Conservation (phyloP, 371 early-diverging fungal genomes). For the Apophysomyces sp. region DNA sequence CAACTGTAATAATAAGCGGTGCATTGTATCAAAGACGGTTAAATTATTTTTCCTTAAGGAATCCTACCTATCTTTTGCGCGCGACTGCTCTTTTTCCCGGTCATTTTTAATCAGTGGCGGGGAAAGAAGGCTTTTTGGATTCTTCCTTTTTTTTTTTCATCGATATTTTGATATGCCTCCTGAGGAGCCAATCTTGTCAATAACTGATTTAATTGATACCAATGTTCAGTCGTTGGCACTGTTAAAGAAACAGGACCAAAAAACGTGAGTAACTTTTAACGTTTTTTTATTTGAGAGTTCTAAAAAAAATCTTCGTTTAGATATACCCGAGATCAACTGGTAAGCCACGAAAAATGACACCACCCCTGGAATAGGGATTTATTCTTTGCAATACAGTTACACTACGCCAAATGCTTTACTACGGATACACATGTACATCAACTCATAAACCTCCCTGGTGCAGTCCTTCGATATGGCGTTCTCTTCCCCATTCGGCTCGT, state of each 20-base stretch:
- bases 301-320: background rate
- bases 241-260: background rate
- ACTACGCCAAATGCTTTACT: slow-evolving; percentile 36
- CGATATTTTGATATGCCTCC: background rate
- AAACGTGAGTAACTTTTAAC: background rate
- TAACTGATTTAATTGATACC: background rate
- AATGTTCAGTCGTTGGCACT: background rate
- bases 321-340: slow-evolving; percentile 41
- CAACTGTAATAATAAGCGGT: no score
- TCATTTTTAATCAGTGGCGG: background rate
- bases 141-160: background rate
- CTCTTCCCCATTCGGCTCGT: slow-evolving; percentile 31
- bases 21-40: no score
- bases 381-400: slow-evolving; percentile 15
- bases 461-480: slow-evolving; percentile 34
- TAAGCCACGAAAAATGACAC: slow-evolving; percentile 5
- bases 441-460: slow-evolving; percentile 21
- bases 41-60: background rate
- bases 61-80: background rate
- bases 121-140: background rate
- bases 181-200: background rate
- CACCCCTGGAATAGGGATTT: background rate
- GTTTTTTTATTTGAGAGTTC: background rate
- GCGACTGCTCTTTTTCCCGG: background rate
- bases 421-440: slow-evolving; percentile 7